phyloP scores from a whole-genome alignment of 805 yeast species.

The Hanseniaspora jakobsenii region DNA sequence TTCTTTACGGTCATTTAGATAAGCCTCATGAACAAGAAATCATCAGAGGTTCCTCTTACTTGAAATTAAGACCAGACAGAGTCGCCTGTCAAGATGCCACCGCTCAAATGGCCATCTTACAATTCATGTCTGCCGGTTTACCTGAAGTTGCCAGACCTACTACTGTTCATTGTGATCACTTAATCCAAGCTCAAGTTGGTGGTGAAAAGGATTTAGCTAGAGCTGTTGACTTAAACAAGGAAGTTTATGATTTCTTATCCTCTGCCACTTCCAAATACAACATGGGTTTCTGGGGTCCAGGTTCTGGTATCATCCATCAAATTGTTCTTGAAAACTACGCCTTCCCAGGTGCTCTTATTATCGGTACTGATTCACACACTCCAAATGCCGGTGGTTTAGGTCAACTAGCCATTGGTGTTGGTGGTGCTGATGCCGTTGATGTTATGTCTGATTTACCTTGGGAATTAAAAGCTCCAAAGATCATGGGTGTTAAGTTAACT shows the following conservation, averaged over 20 bases:
- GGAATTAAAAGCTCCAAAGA: conserved; percentile 96
- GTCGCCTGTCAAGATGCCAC: conserved; percentile 99
- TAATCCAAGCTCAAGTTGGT: conserved; percentile 91
- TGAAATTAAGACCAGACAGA: conserved; percentile 92
- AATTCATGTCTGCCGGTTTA: conserved; percentile 92
- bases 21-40: conserved; percentile 80
- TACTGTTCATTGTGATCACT: conserved; percentile 95
- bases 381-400: conserved; percentile 98
- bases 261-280: conserved; percentile 89
- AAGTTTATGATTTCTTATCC: conserved; percentile 83
- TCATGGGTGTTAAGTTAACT: conserved; percentile 86
- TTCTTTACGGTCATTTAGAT: conserved; percentile 87
- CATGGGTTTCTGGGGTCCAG: conserved; percentile 98
- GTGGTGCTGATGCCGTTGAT: conserved; percentile 99
- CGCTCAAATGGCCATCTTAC: conserved; percentile 95
- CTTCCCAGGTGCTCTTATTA: conserved; percentile 91
- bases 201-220: conserved; percentile 73
- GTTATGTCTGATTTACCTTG: conserved; percentile 89
- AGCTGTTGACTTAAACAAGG: conserved; percentile 82
- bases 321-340: conserved; percentile 92
- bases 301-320: conserved; percentile 96
- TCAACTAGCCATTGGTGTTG: conserved; percentile 95
- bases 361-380: conserved; percentile 96
- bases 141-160: conserved; percentile 86
- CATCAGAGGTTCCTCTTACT: conserved; percentile 77